Base-by-base conservation (phyloP, 163 green algal species). In the Smithsoniella earleae region DNA sequence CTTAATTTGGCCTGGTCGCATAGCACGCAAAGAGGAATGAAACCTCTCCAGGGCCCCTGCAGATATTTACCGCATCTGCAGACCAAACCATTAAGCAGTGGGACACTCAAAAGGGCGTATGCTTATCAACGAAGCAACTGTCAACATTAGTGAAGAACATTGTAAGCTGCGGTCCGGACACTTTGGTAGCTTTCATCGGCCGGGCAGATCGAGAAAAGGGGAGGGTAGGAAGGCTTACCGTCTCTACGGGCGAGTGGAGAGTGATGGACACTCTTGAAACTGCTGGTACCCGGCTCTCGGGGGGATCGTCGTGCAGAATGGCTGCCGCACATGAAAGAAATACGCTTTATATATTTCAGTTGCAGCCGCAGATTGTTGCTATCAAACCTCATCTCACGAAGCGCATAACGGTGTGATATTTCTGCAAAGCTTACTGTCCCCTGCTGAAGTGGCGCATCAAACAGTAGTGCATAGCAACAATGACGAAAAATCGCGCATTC, bases 401-500 rank as follows among this genome's bases (percentile, higher is more conserved):
- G 5, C n/a, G 22, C 25, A 38, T 69, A 10, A 38, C 58, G 58
- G 58, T 69, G 25, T 36, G 58, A 10, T 43, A n/a, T 13, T 36
- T 13, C 58, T 69, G 16, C n/a, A 34, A 45, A 43, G 58, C 18
- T 69, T 16, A 10, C 20, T 16, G 22, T 36, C 22, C 52, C 10
- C 52, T 36, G 52, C 52, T 33, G 20, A 13, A 8, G 52, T 33
- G n/a, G 25, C 43, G 18, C 16, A 27, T 18, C 18, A 18, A 16
- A 27, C 18, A 27, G 43, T 27, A 27, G 43, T 54, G 43, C 43
- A 54, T 54, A 16, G 18, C 43, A 54, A 18, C 52, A 16, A 65
- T 65, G 52, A 65, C 33, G 52, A 65, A 65, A 65, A 8, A 65
- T 13, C 33, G 13, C 33, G 52, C 52, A 65, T 65, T 65, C 52